Evolutionary conservation across 1,139 yeast genomes (phyloP).

Genomic region (Debaryomyces coudertii): DNA sequence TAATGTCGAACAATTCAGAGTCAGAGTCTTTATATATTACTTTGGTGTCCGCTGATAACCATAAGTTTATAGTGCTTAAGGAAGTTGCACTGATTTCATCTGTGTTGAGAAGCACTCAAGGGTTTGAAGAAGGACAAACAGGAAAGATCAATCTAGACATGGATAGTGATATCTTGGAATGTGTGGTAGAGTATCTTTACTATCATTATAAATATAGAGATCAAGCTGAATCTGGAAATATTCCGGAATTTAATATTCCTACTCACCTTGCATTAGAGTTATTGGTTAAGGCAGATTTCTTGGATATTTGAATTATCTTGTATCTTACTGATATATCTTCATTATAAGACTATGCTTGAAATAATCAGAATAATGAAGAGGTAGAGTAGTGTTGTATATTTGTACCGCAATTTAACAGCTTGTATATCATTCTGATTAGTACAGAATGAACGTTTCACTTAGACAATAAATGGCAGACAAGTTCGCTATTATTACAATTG

Average conservation of each 20-base stretch:
- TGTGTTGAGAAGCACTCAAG: slow-evolving; percentile 71
- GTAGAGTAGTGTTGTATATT: not conserved
- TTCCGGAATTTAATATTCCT: slow-evolving; percentile 88
- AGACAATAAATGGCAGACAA: no score
- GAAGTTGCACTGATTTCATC: slow-evolving; percentile 88
- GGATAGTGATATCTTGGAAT: slow-evolving; percentile 73
- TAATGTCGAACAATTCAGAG: slow-evolving; percentile 18
- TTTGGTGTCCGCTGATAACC: slow-evolving; percentile 75
- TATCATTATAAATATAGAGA: slow-evolving; percentile 74
- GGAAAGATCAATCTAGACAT: slow-evolving; percentile 60
- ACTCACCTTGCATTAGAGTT: slow-evolving; percentile 92
- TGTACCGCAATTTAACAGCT: no score
- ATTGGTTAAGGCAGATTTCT: slow-evolving; percentile 87
- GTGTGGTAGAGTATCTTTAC: slow-evolving; percentile 83
- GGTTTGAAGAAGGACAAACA: slow-evolving; percentile 56
- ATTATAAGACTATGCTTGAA: not conserved
- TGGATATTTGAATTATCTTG: slow-evolving; percentile 51
- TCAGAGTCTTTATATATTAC: slow-evolving; percentile 48
- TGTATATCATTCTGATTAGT: no score
- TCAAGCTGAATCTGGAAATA: slow-evolving; percentile 54
- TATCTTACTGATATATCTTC: not conserved
- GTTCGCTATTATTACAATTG: no score
- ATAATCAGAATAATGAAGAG: not conserved
- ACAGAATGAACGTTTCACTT: no score
- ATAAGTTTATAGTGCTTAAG: slow-evolving; percentile 62